Evolutionary conservation across 495 filamentous ascomycete species (phyloP), one percentile per base, ranked within the genome.

Genomic region (Neurospora tetraspora): DNA sequence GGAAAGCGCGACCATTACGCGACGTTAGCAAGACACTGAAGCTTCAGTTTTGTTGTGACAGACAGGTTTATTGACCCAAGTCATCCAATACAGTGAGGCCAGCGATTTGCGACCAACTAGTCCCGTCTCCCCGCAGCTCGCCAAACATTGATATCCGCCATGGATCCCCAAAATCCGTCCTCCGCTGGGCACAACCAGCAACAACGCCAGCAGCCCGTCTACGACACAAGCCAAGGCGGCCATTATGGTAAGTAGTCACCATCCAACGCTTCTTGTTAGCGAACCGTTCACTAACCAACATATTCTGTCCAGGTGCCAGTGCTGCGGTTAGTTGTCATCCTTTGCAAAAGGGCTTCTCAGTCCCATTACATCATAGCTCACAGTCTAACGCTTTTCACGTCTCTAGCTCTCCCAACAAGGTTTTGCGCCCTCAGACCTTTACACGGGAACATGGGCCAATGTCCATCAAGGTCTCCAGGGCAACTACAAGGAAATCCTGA

Each of bases 401-500:
- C 72, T 79, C 43, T 80, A 91, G 90, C 87, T 93, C 75, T 89
- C 88, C 74, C 88, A 89, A 59, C 88, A 92, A 83, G 93, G 93
- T 71, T 93, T 91, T 81, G 92, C 92, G 65, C 93, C 94, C 37
- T 89, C 94, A 45, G 93, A 97, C 76, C 86, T 97, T 74, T 98
- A 97, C 81, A 93, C 91, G 6, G 95, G 94, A 9, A 90, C 93
- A 70, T 99, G 96, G 94, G 91, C 93, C 78, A 99, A 99, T 86
- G 94, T 97, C 72, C 97, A 96, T 78, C 96, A 99, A 88, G 96
- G 96, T 68, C 89, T 99, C 53, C 91, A 90, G 74, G 96, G 94
- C 71, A 91, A 91, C 61, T 97, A 97, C 80, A 94, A 95, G 79
- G 96, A 98, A 79, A 97, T 98, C 78, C 87, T 98, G 74, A 97